Conservation (phyloP, 1,284 basidiomycete genomes). For the Cryptococcus sp. region DNA sequence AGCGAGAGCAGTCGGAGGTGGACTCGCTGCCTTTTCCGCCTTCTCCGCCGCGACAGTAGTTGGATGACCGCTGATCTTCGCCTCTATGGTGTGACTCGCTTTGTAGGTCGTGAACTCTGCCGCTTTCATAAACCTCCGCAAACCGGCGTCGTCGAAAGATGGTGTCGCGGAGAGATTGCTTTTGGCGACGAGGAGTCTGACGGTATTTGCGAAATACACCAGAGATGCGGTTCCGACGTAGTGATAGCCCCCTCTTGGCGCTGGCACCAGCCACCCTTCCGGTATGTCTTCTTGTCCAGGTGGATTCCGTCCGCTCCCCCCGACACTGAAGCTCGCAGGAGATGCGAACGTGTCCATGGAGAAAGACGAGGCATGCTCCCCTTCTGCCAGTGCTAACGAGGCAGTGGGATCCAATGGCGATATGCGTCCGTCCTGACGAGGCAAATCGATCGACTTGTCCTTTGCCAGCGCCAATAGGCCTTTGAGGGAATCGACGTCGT, state of each 20-base stretch:
- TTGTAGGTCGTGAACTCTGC: conserved; percentile 27
- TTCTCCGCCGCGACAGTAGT: conserved; percentile 13
- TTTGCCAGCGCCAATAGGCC: no score
- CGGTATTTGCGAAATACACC: conserved; percentile 19
- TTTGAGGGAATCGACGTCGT: conserved; percentile 10
- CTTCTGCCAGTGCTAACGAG: no score
- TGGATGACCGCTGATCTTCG: conserved; percentile 20
- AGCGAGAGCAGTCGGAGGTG: not conserved
- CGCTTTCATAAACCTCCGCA: conserved; percentile 19
- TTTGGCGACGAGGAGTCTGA: conserved; percentile 16
- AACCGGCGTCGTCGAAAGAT: conserved; percentile 18
- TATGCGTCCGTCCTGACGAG: no score
- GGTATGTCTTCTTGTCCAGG: conserved; percentile 10
- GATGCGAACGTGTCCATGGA: no score
- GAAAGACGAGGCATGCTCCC: no score
- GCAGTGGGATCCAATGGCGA: no score
- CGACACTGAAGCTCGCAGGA: conserved; percentile 3
- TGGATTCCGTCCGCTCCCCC: conserved; percentile 7
- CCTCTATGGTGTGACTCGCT: conserved; percentile 20
- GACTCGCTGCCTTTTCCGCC: not conserved
- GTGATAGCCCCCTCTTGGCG: conserved; percentile 22
- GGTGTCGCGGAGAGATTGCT: conserved; percentile 14
- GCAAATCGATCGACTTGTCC: no score
- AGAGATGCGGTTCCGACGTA: conserved; percentile 25
- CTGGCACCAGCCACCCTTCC: conserved; percentile 26